Evolutionary conservation across 2,329 filamentous ascomycete species (phyloP), one percentile per base, ranked within the genome.

Genomic region (Aureobasidium namibiae): DNA sequence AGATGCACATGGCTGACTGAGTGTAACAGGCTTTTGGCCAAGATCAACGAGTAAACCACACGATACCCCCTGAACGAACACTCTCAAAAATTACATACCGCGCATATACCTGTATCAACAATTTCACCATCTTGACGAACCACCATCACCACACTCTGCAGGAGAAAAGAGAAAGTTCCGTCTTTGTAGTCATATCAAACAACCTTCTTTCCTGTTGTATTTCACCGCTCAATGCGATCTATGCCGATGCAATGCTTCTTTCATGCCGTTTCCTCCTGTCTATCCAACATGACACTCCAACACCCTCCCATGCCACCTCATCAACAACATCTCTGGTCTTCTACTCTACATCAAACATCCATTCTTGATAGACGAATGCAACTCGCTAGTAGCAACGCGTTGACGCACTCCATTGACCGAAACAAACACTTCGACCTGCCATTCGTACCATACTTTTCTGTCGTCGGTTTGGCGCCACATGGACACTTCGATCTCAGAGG

Each of bases 401-500:
- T 89, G 78, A 59, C 86, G 77, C 64, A 79, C 77, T n/a, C 80
- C 80, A 1, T 81, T 81, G 52, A 83, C 74, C 77, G 82, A 86
- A 21, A 80, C 81, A 59, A 86, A 96, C 11, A 88, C 89, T 72
- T 97, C 94, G 2, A 96, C 86, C 62, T 94, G 80, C 94, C 94
- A 99, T 72, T 99, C 94, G 72, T 99, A 99, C 95, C 94, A 99
- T 8, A 99, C 94, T 72, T 89, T 95, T 38, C 88, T 84, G 70
- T 96, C 90, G 69, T 99, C 92, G 0, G 94, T 97, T 74, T 95
- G 89, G 53, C 94, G 83, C 89, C 91, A 96, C 85, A 99, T 96
- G 70, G 86, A 94, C 38, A 96, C 85, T 65, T 95, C 88, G 4
- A 97, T 78, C 72, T 96, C 90, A 0, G 88, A 86, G 64, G 90